Conservation (phyloP, 352 stramenopile species). For the Halophytophthora polymorphica region DNA sequence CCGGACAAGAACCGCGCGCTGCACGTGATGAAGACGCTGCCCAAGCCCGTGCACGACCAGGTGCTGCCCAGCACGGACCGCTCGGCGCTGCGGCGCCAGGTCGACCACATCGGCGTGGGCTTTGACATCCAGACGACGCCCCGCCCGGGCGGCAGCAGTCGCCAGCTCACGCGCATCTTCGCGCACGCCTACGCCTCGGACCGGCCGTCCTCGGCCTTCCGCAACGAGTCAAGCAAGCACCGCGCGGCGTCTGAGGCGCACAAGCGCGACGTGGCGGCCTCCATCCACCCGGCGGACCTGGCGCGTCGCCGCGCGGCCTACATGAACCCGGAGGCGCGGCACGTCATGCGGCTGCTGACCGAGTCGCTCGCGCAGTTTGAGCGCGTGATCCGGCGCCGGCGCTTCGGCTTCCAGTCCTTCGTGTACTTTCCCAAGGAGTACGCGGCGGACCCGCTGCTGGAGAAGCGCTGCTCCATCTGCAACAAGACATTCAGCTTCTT, state of each 20-base stretch:
- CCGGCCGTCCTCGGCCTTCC: constrained; percentile 28
- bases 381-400: constrained; percentile 51
- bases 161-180: constrained; percentile 42
- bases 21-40: constrained; percentile 64
- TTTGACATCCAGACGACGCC: constrained; percentile 41
- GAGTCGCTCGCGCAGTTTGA: constrained; percentile 53
- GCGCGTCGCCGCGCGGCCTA: constrained; percentile 26
- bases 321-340: constrained; percentile 47
- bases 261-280: constrained; percentile 18
- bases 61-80: constrained; percentile 35
- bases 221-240: constrained; percentile 15
- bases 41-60: constrained; percentile 57
- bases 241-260: constrained; percentile 13
- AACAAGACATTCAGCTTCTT: constrained; percentile 43
- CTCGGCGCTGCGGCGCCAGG: constrained; percentile 32
- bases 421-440: constrained; percentile 53
- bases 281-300: constrained; percentile 28
- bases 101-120: constrained; percentile 55
- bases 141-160: constrained; percentile 22
- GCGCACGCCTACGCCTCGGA: constrained; percentile 46
- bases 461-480: constrained; percentile 48
- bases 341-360: constrained; percentile 42
- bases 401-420: constrained; percentile 69
- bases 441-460: constrained; percentile 14
- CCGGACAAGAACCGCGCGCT: constrained; percentile 38